Evolutionary conservation across 148 eudicot genomes (phyloP).

Genomic region (Euryodendron excelsum): DNA sequence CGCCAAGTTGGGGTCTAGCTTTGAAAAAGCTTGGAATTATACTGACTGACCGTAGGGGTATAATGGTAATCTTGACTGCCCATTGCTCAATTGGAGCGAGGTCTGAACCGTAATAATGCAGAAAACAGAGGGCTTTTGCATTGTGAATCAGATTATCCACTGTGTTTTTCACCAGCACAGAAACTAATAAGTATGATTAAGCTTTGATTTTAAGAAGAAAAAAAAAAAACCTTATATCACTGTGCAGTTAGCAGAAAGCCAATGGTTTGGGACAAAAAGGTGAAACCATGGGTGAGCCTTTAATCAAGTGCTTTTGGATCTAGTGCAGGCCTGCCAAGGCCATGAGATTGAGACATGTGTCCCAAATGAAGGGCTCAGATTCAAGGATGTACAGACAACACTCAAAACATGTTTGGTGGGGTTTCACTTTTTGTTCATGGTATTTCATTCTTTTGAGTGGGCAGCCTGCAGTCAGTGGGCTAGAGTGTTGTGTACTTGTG

Average conservation of each 20-base stretch:
- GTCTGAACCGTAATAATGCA: too few relatives aligned
- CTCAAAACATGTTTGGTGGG: constrained; percentile 1
- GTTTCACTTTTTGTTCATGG: neutral
- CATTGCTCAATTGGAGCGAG: too few relatives aligned
- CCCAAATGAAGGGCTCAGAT: constrained; percentile 7
- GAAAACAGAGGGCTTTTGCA: too few relatives aligned
- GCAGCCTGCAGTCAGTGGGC: constrained; percentile 6
- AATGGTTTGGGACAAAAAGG: constrained; percentile 6
- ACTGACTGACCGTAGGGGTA: too few relatives aligned
- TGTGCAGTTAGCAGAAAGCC: neutral
- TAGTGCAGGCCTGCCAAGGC: neutral
- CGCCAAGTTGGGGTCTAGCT: too few relatives aligned
- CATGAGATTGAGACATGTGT: constrained; percentile 13
- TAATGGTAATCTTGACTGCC: too few relatives aligned
- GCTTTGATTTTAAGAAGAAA: too few relatives aligned
- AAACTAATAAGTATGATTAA: too few relatives aligned
- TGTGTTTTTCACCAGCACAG: too few relatives aligned
- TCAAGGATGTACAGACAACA: neutral
- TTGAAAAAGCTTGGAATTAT: too few relatives aligned
- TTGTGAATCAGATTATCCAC: too few relatives aligned
- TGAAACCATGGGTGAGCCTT: constrained; percentile 21
- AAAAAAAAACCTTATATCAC: too few relatives aligned
- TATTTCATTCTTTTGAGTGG: neutral
- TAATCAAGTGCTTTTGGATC: constrained; percentile 5
- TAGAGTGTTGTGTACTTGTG: neutral